A percentile compares a stretch with the other conserved stretches of the same genome.
These are phyloP conservation scores for Ajuga chamaepitys DNA, from an alignment of 257 asterid genomes.

Conservation along the genomic window DNA sequence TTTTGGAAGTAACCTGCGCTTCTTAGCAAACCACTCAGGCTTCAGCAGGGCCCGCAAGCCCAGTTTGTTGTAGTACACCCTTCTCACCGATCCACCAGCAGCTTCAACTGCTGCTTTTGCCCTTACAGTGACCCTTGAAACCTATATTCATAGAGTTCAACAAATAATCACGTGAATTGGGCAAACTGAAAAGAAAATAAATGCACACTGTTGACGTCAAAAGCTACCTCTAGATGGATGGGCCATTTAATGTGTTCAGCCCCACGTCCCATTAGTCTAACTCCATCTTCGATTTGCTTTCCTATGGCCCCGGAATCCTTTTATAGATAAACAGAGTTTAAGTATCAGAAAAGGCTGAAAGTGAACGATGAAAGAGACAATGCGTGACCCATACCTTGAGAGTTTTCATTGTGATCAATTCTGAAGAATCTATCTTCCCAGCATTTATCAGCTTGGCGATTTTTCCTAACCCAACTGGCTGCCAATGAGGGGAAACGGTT, in stretches of 20 bases:
- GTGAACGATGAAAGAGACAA: not conserved
- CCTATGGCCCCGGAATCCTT: constrained; percentile 88
- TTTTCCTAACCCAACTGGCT: constrained; percentile 96
- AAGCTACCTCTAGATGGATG: constrained; percentile 81
- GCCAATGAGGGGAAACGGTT: constrained; percentile 22
- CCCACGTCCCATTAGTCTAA: constrained; percentile 92
- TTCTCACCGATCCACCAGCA: constrained; percentile 82
- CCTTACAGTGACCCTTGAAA: constrained; percentile 85
- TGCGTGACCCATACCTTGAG: constrained; percentile 52
- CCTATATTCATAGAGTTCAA: too few relatives aligned
- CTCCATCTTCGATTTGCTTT: constrained; percentile 87
- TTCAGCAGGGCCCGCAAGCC: constrained; percentile 79
- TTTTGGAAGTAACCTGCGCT: constrained; percentile 84
- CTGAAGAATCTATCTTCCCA: constrained; percentile 95
- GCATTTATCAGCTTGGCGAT: constrained; percentile 87
- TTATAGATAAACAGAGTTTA: constrained; percentile 3
- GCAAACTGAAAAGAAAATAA: not conserved
- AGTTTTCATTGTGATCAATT: constrained; percentile 87
- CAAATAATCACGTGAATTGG: too few relatives aligned
- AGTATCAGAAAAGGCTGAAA: constrained; percentile 10
- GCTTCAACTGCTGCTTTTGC: constrained; percentile 96
- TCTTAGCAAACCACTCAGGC: constrained; percentile 95
- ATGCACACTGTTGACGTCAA: too few relatives aligned
- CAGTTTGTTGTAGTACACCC: constrained; percentile 82
- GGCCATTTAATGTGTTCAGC: constrained; percentile 76